phyloP scores from a whole-genome alignment of 176 grass and related monocot genomes.

The Thalia dealbata region DNA sequence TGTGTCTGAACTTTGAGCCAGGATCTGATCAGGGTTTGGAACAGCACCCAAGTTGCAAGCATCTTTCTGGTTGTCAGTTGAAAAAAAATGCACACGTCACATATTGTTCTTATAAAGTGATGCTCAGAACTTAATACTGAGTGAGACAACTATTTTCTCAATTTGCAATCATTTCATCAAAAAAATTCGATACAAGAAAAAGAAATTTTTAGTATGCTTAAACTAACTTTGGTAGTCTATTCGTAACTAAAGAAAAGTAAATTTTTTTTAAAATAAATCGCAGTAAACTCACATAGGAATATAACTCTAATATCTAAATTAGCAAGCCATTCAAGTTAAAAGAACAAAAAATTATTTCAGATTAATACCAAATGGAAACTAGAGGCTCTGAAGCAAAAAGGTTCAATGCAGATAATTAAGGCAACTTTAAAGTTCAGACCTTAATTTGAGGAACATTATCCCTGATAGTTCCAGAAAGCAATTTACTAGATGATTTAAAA shows the following conservation, averaged over 20 bases:
- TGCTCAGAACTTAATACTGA: neutral
- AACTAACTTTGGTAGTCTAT: neutral
- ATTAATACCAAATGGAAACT: neutral
- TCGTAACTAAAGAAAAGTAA: no score
- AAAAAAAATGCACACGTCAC: neutral
- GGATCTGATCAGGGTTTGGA: neutral
- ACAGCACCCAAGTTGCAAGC: neutral
- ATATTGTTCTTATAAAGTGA: neutral
- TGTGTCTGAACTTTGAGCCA: neutral
- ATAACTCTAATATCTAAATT: neutral
- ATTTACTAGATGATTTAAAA: neutral
- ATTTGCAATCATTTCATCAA: neutral
- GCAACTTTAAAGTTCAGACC: neutral
- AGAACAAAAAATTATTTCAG: neutral
- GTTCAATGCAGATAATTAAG: no score
- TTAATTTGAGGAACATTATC: constrained; percentile 4
- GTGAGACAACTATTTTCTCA: neutral
- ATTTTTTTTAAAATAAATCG: neutral
- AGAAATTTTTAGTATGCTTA: neutral
- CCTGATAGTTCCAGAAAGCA: neutral
- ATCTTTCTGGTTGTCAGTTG: constrained; percentile 3
- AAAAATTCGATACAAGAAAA: neutral
- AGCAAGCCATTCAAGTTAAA: neutral
- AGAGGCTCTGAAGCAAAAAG: neutral
- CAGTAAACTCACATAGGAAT: neutral